These are phyloP conservation scores for Pythium myriotylum DNA, from an alignment of 352 stramenopile genomes.

Conservation along the genomic window DNA sequence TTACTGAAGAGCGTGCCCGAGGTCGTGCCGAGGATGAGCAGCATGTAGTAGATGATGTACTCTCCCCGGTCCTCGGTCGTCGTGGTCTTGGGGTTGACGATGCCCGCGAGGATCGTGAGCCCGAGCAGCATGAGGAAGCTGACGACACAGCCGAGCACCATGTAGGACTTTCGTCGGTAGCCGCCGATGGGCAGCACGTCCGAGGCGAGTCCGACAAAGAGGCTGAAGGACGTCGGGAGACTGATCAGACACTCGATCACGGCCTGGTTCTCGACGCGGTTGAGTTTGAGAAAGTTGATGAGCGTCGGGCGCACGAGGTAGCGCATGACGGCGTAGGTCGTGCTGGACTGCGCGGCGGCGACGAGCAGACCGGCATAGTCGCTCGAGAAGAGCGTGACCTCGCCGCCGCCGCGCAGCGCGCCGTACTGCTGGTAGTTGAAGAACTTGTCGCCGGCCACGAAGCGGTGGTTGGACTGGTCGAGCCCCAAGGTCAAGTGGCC, in stretches of 20 bases:
- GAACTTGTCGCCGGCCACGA: conserved; percentile 53
- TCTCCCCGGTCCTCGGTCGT: conserved; percentile 32
- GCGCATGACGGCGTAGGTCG: conserved; percentile 65
- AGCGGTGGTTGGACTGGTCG: conserved; percentile 31
- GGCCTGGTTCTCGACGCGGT: conserved; percentile 48
- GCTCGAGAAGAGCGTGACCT: conserved; percentile 62
- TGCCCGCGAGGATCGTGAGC: conserved; percentile 48
- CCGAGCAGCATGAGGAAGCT: conserved; percentile 51
- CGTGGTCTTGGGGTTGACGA: conserved; percentile 48
- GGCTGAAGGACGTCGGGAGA: conserved; percentile 87
- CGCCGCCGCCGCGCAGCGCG: conserved; percentile 56
- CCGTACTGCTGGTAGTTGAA: conserved; percentile 78
- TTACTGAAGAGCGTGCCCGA: conserved; percentile 86
- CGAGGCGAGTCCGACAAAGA: conserved; percentile 87
- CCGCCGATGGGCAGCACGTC: conserved; percentile 86
- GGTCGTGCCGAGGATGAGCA: conserved; percentile 77
- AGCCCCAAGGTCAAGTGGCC: conserved; percentile 22
- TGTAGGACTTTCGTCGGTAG: conserved; percentile 91
- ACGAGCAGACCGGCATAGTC: conserved; percentile 62
- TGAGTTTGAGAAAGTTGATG: conserved; percentile 63
- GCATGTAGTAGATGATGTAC: conserved; percentile 48
- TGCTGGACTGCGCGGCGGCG: conserved; percentile 48
- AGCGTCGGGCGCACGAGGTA: conserved; percentile 72
- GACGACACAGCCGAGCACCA: conserved; percentile 72
- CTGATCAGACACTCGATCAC: conserved; percentile 78